phyloP scores from a whole-genome alignment of 2,329 filamentous ascomycete genomes.

The Bretziella fagacearum region DNA sequence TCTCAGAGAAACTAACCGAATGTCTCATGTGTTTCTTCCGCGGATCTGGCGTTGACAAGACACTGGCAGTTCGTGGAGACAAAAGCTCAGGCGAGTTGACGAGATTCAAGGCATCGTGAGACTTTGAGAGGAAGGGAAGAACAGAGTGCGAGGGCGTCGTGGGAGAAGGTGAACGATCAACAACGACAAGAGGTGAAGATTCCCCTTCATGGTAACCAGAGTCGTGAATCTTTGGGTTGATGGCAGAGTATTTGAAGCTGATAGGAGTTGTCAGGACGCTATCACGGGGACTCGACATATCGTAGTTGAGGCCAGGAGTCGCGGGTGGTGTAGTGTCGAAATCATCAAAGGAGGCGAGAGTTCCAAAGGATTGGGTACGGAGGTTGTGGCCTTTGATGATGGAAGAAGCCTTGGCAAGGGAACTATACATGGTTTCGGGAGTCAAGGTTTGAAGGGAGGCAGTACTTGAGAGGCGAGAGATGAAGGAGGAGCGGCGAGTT shows the following conservation, averaged over 20 bases:
- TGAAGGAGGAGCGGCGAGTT: slow-evolving; percentile 1
- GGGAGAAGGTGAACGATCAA: neutral
- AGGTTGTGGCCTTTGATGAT: slow-evolving; percentile 1
- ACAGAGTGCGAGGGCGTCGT: neutral
- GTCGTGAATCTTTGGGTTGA: slow-evolving; percentile 3
- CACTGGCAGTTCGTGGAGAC: neutral
- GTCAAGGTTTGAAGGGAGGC: slow-evolving; percentile 2
- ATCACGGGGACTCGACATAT: slow-evolving; percentile 16
- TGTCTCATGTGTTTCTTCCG: neutral
- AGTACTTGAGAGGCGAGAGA: slow-evolving; percentile 4
- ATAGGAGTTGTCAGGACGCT: slow-evolving; percentile 17
- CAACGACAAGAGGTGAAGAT: neutral
- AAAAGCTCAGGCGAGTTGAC: neutral
- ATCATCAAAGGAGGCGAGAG: slow-evolving; percentile 14
- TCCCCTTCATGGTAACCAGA: neutral
- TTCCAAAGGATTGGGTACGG: slow-evolving; percentile 9
- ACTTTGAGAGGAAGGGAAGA: neutral
- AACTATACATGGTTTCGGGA: slow-evolving; percentile 4
- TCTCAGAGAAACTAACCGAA: neutral
- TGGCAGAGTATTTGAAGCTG: slow-evolving; percentile 10
- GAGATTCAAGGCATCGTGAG: neutral
- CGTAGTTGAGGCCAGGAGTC: slow-evolving; percentile 17
- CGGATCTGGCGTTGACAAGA: slow-evolving; percentile 1
- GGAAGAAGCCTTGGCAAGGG: neutral
- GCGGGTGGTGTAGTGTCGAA: slow-evolving; percentile 15